phyloP scores from a whole-genome alignment of 352 stramenopile genomes.

The Peronospora tabacina region DNA sequence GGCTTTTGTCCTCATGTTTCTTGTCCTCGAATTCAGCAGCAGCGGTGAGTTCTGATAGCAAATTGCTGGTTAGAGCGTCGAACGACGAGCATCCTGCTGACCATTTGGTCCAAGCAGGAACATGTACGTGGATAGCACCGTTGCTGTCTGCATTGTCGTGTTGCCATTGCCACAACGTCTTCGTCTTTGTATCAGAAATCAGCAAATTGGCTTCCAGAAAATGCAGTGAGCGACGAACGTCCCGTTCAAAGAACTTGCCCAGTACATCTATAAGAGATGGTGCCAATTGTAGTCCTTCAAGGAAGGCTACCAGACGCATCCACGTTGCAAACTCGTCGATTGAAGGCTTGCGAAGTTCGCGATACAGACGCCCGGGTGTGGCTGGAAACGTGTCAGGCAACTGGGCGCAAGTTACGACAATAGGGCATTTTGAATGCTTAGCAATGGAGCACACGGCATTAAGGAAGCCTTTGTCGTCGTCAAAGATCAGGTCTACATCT shows the following conservation, averaged over 20 bases:
- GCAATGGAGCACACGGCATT: slow-evolving; percentile 64
- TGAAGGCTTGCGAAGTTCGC: slow-evolving; percentile 37
- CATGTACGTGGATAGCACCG: slow-evolving; percentile 4
- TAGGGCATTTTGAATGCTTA: slow-evolving; percentile 73
- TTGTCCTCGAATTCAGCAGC: slow-evolving; percentile 9
- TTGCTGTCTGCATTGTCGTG: slow-evolving; percentile 9
- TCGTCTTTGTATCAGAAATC: slow-evolving; percentile 12
- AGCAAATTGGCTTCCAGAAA: slow-evolving; percentile 52
- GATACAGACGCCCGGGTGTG: slow-evolving; percentile 35
- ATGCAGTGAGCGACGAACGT: slow-evolving; percentile 63
- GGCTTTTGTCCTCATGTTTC: slow-evolving; percentile 31
- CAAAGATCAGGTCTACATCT: slow-evolving; percentile 75
- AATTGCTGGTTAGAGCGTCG: slow-evolving; percentile 55
- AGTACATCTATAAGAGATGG: slow-evolving; percentile 33
- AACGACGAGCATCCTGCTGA: slow-evolving; percentile 33
- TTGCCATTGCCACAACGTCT: slow-evolving; percentile 24
- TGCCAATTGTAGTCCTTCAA: slow-evolving; percentile 43
- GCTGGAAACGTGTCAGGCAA: slow-evolving; percentile 55
- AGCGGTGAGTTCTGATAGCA: slow-evolving; percentile 34
- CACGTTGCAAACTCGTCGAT: slow-evolving; percentile 55
- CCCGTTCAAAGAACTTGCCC: slow-evolving; percentile 48
- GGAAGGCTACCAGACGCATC: slow-evolving; percentile 49
- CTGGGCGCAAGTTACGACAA: slow-evolving; percentile 61
- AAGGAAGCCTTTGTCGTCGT: slow-evolving; percentile 76
- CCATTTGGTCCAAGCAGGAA: slow-evolving; percentile 49